phyloP scores from a whole-genome alignment of 306 rosid genomes.

The Begonia peltatifolia region DNA sequence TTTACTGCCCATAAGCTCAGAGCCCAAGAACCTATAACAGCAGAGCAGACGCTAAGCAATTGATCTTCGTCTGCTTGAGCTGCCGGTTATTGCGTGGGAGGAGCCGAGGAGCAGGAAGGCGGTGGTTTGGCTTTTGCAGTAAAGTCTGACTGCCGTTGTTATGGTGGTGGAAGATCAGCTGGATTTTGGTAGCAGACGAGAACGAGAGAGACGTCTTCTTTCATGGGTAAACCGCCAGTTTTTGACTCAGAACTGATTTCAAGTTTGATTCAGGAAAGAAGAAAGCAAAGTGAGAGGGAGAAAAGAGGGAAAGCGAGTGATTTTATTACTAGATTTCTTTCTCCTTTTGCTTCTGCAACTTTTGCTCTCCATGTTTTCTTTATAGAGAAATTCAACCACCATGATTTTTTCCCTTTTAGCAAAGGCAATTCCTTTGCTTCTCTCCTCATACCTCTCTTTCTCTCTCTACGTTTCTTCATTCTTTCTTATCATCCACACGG shows the following conservation, averaged over 20 bases:
- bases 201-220: constrained; percentile 1
- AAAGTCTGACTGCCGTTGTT: not conserved
- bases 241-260: not conserved
- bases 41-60: not conserved
- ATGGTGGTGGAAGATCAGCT: not conserved
- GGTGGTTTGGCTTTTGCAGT: not conserved
- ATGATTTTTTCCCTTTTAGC: not conserved
- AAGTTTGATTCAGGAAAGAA: not conserved
- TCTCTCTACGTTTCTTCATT: not conserved
- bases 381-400: not conserved
- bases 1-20: not conserved
- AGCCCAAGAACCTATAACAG: not conserved
- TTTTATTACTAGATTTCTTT: not conserved
- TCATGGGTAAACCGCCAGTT: not conserved
- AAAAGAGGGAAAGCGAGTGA: not conserved
- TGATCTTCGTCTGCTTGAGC: not conserved
- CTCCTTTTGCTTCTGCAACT: not conserved
- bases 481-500: constrained; percentile 53
- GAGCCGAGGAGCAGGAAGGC: not conserved
- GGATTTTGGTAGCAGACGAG: not conserved
- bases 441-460: constrained; percentile 1
- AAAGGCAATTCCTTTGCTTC: not conserved
- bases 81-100: not conserved
- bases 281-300: not conserved
- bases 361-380: not conserved